Evolutionary conservation across 1,139 yeast species (phyloP).

Genomic region (Spencermartinsiella ligniputridi): DNA sequence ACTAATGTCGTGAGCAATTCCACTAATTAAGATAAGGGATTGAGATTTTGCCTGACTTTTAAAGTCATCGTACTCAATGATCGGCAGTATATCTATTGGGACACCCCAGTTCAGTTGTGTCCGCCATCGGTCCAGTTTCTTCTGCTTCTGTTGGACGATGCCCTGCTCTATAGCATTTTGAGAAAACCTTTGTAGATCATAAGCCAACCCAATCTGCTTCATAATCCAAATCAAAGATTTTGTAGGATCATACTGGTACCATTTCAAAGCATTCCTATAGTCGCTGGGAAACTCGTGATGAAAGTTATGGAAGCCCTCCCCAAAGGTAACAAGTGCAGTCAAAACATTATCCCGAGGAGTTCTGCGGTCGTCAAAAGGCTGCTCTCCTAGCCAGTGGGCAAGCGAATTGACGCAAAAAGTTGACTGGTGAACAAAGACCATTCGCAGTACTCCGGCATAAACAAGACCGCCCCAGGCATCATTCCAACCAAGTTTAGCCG

Average conservation of each 20-base stretch:
- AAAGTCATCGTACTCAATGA: constrained; percentile 85
- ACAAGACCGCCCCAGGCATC: constrained; percentile 91
- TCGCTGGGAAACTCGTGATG: constrained; percentile 99
- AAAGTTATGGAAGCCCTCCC: constrained; percentile 99
- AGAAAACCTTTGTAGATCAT: constrained; percentile 86
- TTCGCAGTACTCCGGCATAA: constrained; percentile 84
- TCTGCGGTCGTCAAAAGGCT: constrained; percentile 96
- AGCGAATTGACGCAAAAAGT: constrained; percentile 97
- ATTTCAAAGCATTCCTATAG: constrained; percentile 93
- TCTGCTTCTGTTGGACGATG: constrained; percentile 90
- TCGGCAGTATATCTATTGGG: constrained; percentile 76
- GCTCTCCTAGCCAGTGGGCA: constrained; percentile 98
- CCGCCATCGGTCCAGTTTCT: constrained; percentile 83
- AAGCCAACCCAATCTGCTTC: constrained; percentile 80
- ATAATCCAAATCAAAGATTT: constrained; percentile 68
- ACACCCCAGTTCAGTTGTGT: constrained; percentile 88
- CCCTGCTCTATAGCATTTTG: constrained; percentile 97
- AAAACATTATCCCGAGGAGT: constrained; percentile 94
- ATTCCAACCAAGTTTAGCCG: constrained; percentile 79
- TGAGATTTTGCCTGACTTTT: constrained; percentile 57
- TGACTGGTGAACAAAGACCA: constrained; percentile 88
- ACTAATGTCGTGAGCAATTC: constrained; percentile 90
- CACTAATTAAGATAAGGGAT: constrained; percentile 77
- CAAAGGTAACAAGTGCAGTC: constrained; percentile 93
- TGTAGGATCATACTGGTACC: constrained; percentile 99